phyloP scores from a whole-genome alignment of 345 rosid species.

The Arabis alpina region DNA sequence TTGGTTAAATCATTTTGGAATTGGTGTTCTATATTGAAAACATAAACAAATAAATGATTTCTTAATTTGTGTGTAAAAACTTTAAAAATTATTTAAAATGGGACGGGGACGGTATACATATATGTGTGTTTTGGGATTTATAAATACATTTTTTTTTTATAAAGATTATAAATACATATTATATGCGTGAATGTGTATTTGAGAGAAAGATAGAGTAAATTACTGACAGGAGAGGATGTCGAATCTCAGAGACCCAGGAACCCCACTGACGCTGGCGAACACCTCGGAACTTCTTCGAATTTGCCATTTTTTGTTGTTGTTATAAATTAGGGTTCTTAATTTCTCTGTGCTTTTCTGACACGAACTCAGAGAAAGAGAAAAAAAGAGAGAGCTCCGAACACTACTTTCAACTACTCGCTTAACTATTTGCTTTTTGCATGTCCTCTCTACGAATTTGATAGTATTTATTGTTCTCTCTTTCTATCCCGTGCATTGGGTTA shows the following conservation, averaged over 20 bases:
- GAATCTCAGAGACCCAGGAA: conserved; percentile 88
- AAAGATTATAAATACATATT: too few relatives aligned
- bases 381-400: too few relatives aligned
- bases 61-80: too few relatives aligned
- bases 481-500: background rate
- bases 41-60: too few relatives aligned
- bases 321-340: background rate
- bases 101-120: background rate
- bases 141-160: too few relatives aligned
- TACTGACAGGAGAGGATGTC: conserved; percentile 72
- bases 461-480: conserved; percentile 4
- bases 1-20: too few relatives aligned
- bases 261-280: conserved; percentile 96
- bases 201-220: conserved; percentile 8
- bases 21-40: too few relatives aligned
- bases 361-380: conserved; percentile 24
- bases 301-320: conserved; percentile 56
- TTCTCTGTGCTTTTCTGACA: conserved; percentile 29
- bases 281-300: conserved; percentile 77
- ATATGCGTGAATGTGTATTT: background rate
- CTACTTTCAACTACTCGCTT: conserved; percentile 23
- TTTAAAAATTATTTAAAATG: too few relatives aligned
- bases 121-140: too few relatives aligned
- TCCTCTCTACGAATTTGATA: conserved; percentile 10
- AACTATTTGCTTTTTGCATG: conserved; percentile 18